Percentiles rank a stretch among this genome's conserved stretches.
phyloP scores from a whole-genome alignment of 2,329 filamentous ascomycete species.

The Neonectria neomacrospora region DNA sequence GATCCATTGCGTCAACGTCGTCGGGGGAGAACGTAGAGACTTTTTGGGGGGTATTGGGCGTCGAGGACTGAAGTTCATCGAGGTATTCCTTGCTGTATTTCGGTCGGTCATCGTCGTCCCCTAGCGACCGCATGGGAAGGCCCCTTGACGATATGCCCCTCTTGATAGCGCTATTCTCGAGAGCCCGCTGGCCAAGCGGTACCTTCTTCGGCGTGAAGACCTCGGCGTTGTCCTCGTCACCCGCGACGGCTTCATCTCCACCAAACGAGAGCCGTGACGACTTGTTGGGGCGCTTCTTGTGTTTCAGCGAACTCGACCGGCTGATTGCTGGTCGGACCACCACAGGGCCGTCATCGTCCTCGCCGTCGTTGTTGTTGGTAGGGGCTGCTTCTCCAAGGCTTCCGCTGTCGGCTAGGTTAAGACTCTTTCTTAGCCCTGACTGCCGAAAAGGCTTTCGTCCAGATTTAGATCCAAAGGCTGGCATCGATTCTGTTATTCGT shows the following conservation, averaged over 20 bases:
- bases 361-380: slow-evolving; percentile 53
- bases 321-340: slow-evolving; percentile 61
- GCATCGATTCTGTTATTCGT: slow-evolving; percentile 48
- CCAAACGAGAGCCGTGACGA: slow-evolving; percentile 81
- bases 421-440: slow-evolving; percentile 67
- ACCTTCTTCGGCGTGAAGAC: slow-evolving; percentile 74
- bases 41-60: slow-evolving; percentile 82
- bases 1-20: slow-evolving; percentile 62
- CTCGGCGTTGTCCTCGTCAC: slow-evolving; percentile 60
- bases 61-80: slow-evolving; percentile 85
- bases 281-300: slow-evolving; percentile 72
- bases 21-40: slow-evolving; percentile 58
- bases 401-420: slow-evolving; percentile 58
- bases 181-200: slow-evolving; percentile 69
- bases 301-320: slow-evolving; percentile 61
- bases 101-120: slow-evolving; percentile 75
- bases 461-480: slow-evolving; percentile 55
- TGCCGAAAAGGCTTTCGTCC: slow-evolving; percentile 66
- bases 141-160: slow-evolving; percentile 60
- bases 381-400: slow-evolving; percentile 36
- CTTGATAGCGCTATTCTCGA: slow-evolving; percentile 73
- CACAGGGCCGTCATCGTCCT: slow-evolving; percentile 58
- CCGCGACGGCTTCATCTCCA: slow-evolving; percentile 62
- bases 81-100: slow-evolving; percentile 89
- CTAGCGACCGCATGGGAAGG: slow-evolving; percentile 67